These are phyloP conservation scores for Vachellia pachyceras DNA, from an alignment of 306 rosid species.

Conservation along the genomic window DNA sequence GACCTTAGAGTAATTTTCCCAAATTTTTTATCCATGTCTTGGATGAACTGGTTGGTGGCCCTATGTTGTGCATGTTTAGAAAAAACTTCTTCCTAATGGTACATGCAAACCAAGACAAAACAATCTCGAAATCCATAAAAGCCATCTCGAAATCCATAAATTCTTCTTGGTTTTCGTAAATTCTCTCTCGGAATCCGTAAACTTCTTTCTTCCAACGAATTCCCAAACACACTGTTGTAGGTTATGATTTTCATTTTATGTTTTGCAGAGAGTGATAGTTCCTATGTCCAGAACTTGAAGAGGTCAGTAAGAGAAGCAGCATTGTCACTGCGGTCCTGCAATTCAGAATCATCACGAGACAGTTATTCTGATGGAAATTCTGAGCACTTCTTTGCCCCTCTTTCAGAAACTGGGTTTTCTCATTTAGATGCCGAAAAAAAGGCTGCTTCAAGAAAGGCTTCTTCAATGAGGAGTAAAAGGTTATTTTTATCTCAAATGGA, in stretches of 20 bases:
- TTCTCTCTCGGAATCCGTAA: too few species aligned
- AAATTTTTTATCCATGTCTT: constrained; percentile 29
- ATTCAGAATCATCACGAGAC: constrained; percentile 67
- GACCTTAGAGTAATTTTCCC: neutral
- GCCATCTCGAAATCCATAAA: too few species aligned
- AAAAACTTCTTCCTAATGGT: too few species aligned
- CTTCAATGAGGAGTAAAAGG: constrained; percentile 73
- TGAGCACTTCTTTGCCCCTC: constrained; percentile 88
- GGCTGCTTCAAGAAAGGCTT: constrained; percentile 57
- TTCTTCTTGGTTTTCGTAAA: too few species aligned
- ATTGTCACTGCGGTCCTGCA: constrained; percentile 57
- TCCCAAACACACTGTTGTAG: too few species aligned
- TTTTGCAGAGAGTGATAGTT: constrained; percentile 62
- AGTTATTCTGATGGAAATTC: constrained; percentile 80
- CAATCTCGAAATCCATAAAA: too few species aligned
- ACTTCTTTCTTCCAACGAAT: too few species aligned
- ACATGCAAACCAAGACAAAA: too few species aligned
- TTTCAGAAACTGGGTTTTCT: constrained; percentile 78
- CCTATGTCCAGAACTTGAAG: constrained; percentile 71
- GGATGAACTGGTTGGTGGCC: constrained; percentile 29
- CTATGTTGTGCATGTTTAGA: too few species aligned
- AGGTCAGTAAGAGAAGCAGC: constrained; percentile 97
- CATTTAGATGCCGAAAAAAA: constrained; percentile 66
- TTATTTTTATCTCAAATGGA: constrained; percentile 60
- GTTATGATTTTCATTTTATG: constrained; percentile 33